Evolutionary conservation across 2,329 filamentous ascomycete genomes (phyloP).

Genomic region (Aspergillus sp.): DNA sequence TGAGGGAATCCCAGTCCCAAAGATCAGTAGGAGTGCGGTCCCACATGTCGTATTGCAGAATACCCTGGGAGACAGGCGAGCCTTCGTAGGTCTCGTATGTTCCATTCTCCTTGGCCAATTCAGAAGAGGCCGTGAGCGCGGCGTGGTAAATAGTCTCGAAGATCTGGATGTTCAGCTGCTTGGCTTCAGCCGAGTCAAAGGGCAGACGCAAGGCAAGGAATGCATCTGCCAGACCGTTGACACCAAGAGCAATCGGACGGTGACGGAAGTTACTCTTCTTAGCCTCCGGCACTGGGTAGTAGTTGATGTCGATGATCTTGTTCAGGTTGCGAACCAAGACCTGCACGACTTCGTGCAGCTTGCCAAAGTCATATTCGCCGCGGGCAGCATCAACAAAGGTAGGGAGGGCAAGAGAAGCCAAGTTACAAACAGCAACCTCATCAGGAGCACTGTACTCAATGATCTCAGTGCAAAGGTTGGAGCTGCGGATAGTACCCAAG

Average conservation of each 20-base stretch:
- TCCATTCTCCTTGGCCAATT: conserved; percentile 80
- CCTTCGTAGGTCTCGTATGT: conserved; percentile 89
- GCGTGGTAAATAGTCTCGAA: conserved; percentile 99
- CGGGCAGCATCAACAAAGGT: conserved; percentile 84
- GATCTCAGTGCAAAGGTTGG: conserved; percentile 98
- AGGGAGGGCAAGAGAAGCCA: conserved; percentile 90
- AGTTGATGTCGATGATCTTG: conserved; percentile 97
- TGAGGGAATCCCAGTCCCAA: conserved; percentile 92
- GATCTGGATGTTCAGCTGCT: conserved; percentile 93
- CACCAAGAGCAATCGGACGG: conserved; percentile 91
- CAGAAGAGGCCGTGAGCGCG: conserved; percentile 82
- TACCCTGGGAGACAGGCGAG: conserved; percentile 89
- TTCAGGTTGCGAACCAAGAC: conserved; percentile 94
- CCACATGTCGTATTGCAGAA: conserved; percentile 99
- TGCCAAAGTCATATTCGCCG: conserved; percentile 90
- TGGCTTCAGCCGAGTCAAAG: conserved; percentile 94
- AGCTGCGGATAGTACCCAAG: conserved; percentile 95
- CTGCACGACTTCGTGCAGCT: conserved; percentile 90
- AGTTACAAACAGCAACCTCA: conserved; percentile 97
- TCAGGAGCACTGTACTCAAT: conserved; percentile 96
- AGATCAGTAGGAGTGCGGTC: conserved; percentile 87
- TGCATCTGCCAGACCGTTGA: conserved; percentile 95
- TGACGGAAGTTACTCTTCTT: conserved; percentile 97
- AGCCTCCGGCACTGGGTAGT: conserved; percentile 95
- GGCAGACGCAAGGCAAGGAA: conserved; percentile 96